A percentile compares a stretch with the other conserved stretches of the same genome.
phyloP scores from a whole-genome alignment of 2,329 filamentous ascomycete species.

The Coniochaeta ligniaria region DNA sequence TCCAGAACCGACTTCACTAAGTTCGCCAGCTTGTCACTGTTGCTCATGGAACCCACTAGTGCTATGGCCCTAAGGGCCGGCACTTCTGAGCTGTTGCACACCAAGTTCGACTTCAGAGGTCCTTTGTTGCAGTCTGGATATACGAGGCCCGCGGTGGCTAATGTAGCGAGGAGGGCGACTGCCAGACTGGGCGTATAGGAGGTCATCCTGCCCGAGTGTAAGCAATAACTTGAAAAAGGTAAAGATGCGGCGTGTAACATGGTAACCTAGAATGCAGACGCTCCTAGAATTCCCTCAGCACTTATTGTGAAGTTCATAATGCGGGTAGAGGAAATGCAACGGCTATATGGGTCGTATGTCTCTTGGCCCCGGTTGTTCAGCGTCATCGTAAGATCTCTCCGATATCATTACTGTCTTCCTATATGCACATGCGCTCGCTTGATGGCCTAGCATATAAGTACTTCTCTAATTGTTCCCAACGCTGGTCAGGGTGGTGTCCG shows the following conservation, averaged over 20 bases:
- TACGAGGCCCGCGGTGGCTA: background rate
- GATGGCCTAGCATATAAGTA: too few species aligned
- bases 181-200: background rate
- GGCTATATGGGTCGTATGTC: too few species aligned
- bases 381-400: too few species aligned
- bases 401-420: too few species aligned
- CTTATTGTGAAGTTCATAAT: too few species aligned
- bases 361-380: too few species aligned
- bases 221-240: background rate
- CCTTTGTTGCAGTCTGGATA: constrained; percentile 14
- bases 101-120: constrained; percentile 10
- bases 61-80: constrained; percentile 12
- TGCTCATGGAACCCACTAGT: constrained; percentile 12
- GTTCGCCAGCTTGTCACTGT: constrained; percentile 15
- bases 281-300: too few species aligned
- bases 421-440: too few species aligned
- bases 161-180: background rate
- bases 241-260: background rate
- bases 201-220: background rate
- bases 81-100: constrained; percentile 11
- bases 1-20: constrained; percentile 12
- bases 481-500: too few species aligned
- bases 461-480: too few species aligned
- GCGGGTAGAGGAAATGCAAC: too few species aligned
- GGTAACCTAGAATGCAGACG: background rate